A percentile compares a stretch with the other conserved stretches of the same genome.
These are phyloP conservation scores for Exidia glandulosa DNA, from an alignment of 768 basidiomycete species.

Conservation along the genomic window DNA sequence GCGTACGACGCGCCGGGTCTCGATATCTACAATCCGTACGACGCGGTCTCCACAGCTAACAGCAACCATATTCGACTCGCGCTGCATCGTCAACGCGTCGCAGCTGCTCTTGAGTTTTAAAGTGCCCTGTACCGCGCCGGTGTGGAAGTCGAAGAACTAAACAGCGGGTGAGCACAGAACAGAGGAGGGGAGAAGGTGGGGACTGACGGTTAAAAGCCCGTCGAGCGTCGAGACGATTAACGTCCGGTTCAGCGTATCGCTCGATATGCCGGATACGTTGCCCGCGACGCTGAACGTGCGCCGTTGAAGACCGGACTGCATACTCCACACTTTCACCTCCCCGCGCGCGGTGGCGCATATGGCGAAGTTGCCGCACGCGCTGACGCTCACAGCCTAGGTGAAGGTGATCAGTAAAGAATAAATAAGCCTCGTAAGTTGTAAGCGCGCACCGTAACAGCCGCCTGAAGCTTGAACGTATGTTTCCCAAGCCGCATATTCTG, in stretches of 20 bases:
- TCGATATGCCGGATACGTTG: slow-evolving; percentile 70
- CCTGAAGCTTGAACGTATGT: slow-evolving; percentile 51
- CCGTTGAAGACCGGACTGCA: slow-evolving; percentile 86
- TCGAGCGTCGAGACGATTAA: slow-evolving; percentile 81
- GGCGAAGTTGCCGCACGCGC: slow-evolving; percentile 94
- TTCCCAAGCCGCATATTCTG: slow-evolving; percentile 72
- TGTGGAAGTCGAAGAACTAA: slow-evolving; percentile 96
- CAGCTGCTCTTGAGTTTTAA: slow-evolving; percentile 57
- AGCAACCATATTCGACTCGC: slow-evolving; percentile 77
- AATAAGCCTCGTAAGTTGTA: too few species aligned
- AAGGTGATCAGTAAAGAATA: too few species aligned
- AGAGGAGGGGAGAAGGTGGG: not conserved
- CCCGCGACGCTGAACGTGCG: slow-evolving; percentile 61
- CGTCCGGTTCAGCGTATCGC: slow-evolving; percentile 71
- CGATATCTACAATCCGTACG: slow-evolving; percentile 82
- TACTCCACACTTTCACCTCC: slow-evolving; percentile 84
- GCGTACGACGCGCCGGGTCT: slow-evolving; percentile 78
- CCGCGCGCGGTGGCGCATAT: slow-evolving; percentile 75
- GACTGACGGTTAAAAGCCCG: slow-evolving; percentile 76
- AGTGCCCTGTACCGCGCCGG: slow-evolving; percentile 59
- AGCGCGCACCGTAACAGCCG: too few species aligned
- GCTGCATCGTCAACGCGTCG: slow-evolving; percentile 64
- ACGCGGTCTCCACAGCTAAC: slow-evolving; percentile 76
- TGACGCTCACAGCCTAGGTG: slow-evolving; percentile 62
- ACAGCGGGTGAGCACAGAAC: not conserved